These are phyloP conservation scores for Gardenia jasminoides DNA, from an alignment of 257 asterid genomes.

Conservation along the genomic window DNA sequence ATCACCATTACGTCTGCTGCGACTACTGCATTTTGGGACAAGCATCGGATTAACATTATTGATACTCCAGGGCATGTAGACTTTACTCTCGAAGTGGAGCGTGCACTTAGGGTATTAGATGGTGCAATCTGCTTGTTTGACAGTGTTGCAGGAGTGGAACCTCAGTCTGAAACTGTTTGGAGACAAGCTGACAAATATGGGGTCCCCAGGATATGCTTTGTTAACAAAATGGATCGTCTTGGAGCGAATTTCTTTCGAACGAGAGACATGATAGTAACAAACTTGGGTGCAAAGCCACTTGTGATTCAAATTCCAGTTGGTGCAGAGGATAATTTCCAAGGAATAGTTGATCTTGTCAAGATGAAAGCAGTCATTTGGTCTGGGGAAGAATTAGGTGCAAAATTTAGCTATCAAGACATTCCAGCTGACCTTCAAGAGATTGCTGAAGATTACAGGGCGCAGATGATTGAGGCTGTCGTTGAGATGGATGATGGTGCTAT, in stretches of 20 bases:
- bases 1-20: conserved; percentile 96
- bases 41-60: conserved; percentile 91
- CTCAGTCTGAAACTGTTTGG: conserved; percentile 99
- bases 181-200: conserved; percentile 98
- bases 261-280: conserved; percentile 87
- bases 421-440: conserved; percentile 70
- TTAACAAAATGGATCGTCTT: conserved; percentile 95
- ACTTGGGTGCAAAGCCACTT: conserved; percentile 89
- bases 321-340: conserved; percentile 78
- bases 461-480: conserved; percentile 69
- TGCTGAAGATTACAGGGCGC: conserved; percentile 68
- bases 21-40: conserved; percentile 90
- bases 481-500: conserved; percentile 83
- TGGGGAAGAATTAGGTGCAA: conserved; percentile 97
- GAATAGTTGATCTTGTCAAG: conserved; percentile 78
- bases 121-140: conserved; percentile 95
- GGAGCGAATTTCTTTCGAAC: conserved; percentile 93
- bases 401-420: conserved; percentile 69
- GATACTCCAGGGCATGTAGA: conserved; percentile 99
- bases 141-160: conserved; percentile 98
- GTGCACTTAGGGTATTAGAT: conserved; percentile 90
- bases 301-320: conserved; percentile 90
- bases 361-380: conserved; percentile 88
- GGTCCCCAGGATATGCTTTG: conserved; percentile 96
- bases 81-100: conserved; percentile 97